Evolutionary conservation across 202 grass and related monocot genomes (phyloP).

Genomic region (Setaria italica): DNA sequence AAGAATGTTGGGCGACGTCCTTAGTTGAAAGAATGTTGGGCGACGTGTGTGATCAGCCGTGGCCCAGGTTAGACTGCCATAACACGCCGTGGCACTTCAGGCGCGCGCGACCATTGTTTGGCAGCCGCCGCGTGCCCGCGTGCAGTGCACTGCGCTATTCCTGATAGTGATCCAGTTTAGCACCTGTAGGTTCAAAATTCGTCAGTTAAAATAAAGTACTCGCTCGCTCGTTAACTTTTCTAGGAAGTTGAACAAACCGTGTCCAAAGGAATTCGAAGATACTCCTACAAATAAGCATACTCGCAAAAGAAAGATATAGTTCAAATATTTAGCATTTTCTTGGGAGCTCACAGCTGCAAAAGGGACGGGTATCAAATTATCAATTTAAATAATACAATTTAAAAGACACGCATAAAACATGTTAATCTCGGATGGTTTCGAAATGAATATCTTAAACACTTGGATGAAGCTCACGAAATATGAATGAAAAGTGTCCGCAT

Average conservation of each 20-base stretch:
- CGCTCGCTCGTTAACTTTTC: no score
- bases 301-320: not conserved
- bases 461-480: not conserved
- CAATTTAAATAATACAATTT: no score
- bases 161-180: not conserved
- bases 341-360: not conserved
- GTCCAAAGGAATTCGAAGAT: no score
- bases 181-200: not conserved
- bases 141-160: not conserved
- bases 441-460: not conserved
- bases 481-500: not conserved
- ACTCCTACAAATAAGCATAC: no score
- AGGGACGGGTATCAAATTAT: not conserved
- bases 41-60: slow-evolving; percentile 34
- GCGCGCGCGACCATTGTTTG: not conserved
- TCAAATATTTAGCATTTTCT: not conserved
- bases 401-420: no score
- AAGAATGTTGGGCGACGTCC: slow-evolving; percentile 8
- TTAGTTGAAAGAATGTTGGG: not conserved
- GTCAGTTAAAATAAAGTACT: not conserved
- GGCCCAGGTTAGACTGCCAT: slow-evolving; percentile 13
- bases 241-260: no score
- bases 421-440: no score
- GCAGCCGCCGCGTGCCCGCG: not conserved
- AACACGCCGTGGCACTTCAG: not conserved